Conservation (phyloP, 208 protist species). For the Wallacemonas sp. region DNA sequence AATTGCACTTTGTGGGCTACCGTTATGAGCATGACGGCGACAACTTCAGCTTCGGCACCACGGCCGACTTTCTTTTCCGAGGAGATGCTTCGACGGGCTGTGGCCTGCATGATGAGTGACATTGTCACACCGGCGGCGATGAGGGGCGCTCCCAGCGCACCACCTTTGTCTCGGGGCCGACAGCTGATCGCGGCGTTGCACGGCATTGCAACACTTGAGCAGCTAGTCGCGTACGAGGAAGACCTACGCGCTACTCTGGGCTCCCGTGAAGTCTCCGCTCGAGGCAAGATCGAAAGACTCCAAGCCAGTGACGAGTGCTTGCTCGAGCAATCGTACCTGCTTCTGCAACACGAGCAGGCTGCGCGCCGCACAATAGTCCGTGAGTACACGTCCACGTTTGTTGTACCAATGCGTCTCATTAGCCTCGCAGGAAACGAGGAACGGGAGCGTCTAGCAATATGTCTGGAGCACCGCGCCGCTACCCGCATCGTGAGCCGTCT, state of each 20-base stretch:
- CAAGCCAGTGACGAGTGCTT: slow-evolving; percentile 29
- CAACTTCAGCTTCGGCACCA: not conserved
- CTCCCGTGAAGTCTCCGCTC: not conserved
- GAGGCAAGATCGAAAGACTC: not conserved
- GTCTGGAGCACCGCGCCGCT: slow-evolving; percentile 1
- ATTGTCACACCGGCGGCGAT: not conserved
- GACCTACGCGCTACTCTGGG: slow-evolving; percentile 1
- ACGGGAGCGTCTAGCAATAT: slow-evolving; percentile 5
- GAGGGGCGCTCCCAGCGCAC: not conserved
- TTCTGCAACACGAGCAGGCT: slow-evolving; percentile 28
- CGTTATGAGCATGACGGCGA: not conserved
- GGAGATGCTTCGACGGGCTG: not conserved
- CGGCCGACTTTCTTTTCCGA: not conserved
- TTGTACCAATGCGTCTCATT: slow-evolving; percentile 8
- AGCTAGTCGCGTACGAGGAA: not conserved
- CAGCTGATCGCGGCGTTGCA: not conserved
- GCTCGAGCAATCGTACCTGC: slow-evolving; percentile 29
- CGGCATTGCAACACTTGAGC: not conserved
- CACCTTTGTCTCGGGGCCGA: not conserved
- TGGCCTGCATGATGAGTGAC: not conserved
- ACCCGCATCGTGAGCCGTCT: not conserved
- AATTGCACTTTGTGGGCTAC: not conserved
- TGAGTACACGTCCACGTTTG: not conserved
- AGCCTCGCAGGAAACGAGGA: slow-evolving; percentile 26
- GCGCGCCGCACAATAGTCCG: slow-evolving; percentile 14